phyloP scores from a whole-genome alignment of 176 grass and related monocot species.

The Rhynchospora pubera region DNA sequence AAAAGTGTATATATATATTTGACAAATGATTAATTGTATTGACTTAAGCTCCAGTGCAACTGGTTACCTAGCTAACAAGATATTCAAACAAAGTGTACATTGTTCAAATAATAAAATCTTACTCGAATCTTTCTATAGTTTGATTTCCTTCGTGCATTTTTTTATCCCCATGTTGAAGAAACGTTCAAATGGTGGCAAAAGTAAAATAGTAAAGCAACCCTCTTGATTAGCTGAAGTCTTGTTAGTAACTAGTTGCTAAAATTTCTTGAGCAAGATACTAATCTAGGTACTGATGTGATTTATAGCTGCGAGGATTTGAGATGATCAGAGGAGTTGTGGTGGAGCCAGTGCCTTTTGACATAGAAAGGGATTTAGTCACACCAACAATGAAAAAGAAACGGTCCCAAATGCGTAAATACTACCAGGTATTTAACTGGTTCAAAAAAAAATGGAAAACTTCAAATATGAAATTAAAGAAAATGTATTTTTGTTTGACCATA shows the following conservation, averaged over 20 bases:
- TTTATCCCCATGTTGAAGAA: background rate
- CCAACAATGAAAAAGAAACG: conserved; percentile 97
- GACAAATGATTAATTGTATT: background rate
- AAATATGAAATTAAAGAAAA: background rate
- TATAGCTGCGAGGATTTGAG: conserved; percentile 86
- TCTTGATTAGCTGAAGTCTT: background rate
- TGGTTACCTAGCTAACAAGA: too few species aligned
- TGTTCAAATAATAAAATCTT: background rate
- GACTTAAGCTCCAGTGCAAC: background rate
- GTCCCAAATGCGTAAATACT: conserved; percentile 72
- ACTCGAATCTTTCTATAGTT: background rate
- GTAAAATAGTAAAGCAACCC: background rate
- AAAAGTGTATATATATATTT: background rate
- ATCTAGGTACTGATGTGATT: background rate
- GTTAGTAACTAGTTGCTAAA: background rate
- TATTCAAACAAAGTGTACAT: too few species aligned
- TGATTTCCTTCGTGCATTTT: background rate
- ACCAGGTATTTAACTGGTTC: conserved; percentile 43
- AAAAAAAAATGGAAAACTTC: background rate
- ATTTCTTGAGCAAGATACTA: background rate
- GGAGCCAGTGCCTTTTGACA: conserved; percentile 79
- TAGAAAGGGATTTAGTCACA: conserved; percentile 90
- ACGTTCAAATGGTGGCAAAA: background rate
- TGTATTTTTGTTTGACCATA: background rate
- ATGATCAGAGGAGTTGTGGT: conserved; percentile 65